Conservation (phyloP, 1,284 basidiomycete genomes). For the Moniliella sp. region DNA sequence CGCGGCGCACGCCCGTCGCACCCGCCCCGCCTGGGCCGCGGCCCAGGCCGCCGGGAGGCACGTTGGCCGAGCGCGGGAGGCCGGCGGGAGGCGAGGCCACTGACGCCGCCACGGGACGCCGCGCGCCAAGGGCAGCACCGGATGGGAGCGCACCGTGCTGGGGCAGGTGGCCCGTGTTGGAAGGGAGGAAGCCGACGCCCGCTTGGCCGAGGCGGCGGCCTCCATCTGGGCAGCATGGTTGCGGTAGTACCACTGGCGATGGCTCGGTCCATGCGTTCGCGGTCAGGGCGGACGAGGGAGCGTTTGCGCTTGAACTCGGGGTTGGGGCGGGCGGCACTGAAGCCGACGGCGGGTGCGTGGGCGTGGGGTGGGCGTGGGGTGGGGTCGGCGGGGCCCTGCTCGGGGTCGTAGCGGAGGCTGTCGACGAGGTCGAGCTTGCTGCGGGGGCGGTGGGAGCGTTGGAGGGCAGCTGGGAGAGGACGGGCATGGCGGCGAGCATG, state of each 20-base stretch:
- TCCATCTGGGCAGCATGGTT: constrained; percentile 61
- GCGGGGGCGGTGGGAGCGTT: background rate
- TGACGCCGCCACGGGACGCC: constrained; percentile 29
- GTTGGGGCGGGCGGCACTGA: constrained; percentile 5
- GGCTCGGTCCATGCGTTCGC: constrained; percentile 84
- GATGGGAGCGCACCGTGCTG: constrained; percentile 27
- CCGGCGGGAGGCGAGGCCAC: constrained; percentile 11
- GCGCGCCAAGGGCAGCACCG: constrained; percentile 11
- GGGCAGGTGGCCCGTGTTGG: constrained; percentile 27
- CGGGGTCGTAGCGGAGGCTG: no score
- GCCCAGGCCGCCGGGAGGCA: constrained; percentile 19
- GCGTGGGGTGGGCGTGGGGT: background rate
- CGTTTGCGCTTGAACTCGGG: constrained; percentile 52
- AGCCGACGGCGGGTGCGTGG: background rate
- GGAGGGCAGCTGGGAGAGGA: no score
- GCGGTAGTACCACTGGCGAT: constrained; percentile 86
- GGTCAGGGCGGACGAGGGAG: constrained; percentile 73
- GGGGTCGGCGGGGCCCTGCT: background rate
- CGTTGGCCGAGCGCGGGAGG: constrained; percentile 6
- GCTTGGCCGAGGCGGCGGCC: constrained; percentile 9
- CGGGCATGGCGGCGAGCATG: no score
- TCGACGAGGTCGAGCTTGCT: background rate
- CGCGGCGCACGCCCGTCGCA: constrained; percentile 13
- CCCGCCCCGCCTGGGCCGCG: constrained; percentile 6
- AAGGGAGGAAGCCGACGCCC: constrained; percentile 28